Evolutionary conservation across 1,284 basidiomycete genomes (phyloP).

Genomic region (Vanrija sp.): DNA sequence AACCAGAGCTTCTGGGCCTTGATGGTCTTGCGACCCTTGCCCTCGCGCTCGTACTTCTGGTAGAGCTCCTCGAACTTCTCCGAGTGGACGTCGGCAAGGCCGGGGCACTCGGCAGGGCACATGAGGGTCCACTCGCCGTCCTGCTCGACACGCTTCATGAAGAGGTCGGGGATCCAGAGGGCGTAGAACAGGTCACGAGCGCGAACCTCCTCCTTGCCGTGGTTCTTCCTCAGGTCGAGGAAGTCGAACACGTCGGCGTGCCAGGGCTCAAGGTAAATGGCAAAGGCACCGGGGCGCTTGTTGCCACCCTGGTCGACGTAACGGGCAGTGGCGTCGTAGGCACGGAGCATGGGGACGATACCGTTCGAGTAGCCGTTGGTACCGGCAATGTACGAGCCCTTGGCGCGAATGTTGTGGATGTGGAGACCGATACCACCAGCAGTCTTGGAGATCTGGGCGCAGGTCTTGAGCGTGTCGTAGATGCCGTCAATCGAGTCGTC

Average conservation of each 20-base stretch:
- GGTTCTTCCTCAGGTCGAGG: constrained; percentile 97
- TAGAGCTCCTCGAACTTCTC: constrained; percentile 90
- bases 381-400: constrained; percentile 64
- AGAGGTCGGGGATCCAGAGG: constrained; percentile 96
- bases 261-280: constrained; percentile 97
- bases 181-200: constrained; percentile 98
- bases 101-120: constrained; percentile 95
- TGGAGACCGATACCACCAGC: constrained; percentile 96
- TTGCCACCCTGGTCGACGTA: constrained; percentile 99
- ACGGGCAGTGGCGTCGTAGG: constrained; percentile 95
- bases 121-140: constrained; percentile 93
- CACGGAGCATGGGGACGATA: constrained; percentile 98
- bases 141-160: constrained; percentile 90
- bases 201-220: constrained; percentile 96
- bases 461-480: constrained; percentile 97
- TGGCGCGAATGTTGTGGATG: constrained; percentile 96
- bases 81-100: constrained; percentile 83
- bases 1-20: constrained; percentile 99
- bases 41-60: constrained; percentile 85
- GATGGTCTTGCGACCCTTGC: constrained; percentile 77
- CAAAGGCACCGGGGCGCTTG: constrained; percentile 98
- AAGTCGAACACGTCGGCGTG: constrained; percentile 98
- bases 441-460: constrained; percentile 99
- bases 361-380: constrained; percentile 99
- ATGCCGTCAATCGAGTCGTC: constrained; percentile 99